Conservation (phyloP, 2,329 filamentous ascomycete species). For the Harringtonia lauricola region DNA sequence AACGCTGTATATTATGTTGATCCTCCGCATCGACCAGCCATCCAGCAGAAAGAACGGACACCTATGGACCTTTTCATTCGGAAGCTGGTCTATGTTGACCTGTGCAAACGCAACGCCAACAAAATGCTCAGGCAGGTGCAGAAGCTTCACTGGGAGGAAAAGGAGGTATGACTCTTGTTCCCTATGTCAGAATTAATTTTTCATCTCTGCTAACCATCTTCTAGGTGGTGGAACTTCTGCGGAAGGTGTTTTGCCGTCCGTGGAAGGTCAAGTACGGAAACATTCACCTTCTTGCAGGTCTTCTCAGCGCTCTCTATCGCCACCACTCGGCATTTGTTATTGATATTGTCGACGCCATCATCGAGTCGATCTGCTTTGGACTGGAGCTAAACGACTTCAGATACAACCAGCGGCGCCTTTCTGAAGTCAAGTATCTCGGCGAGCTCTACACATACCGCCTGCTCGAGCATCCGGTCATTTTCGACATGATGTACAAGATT, state of each 20-base stretch:
- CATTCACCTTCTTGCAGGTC: constrained; percentile 83
- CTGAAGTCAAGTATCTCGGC: constrained; percentile 91
- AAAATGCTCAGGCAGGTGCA: constrained; percentile 91
- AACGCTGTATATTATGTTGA: constrained; percentile 98
- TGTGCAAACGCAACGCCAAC: constrained; percentile 88
- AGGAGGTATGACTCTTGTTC: constrained; percentile 43
- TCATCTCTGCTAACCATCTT: constrained; percentile 8
- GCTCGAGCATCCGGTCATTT: constrained; percentile 89
- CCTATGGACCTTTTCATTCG: constrained; percentile 88
- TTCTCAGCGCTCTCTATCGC: constrained; percentile 77
- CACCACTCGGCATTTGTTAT: constrained; percentile 90
- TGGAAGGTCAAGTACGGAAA: constrained; percentile 97
- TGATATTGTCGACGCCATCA: constrained; percentile 78
- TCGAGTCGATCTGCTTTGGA: constrained; percentile 80
- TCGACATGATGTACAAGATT: constrained; percentile 90
- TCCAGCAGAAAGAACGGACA: constrained; percentile 91
- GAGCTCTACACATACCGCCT: constrained; percentile 98
- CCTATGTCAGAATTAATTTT: too few relatives aligned
- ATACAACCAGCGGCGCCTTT: constrained; percentile 87
- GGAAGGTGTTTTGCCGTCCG: constrained; percentile 91
- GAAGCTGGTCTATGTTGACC: constrained; percentile 84
- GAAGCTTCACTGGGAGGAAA: constrained; percentile 94
- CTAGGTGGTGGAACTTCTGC: constrained; percentile 35
- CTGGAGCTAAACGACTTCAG: constrained; percentile 96
- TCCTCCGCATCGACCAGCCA: constrained; percentile 83